A percentile compares a stretch with the other conserved stretches of the same genome.
These are phyloP conservation scores for Pseudogymnoascus sp. DNA, from an alignment of 2,329 filamentous ascomycete genomes.

Conservation along the genomic window DNA sequence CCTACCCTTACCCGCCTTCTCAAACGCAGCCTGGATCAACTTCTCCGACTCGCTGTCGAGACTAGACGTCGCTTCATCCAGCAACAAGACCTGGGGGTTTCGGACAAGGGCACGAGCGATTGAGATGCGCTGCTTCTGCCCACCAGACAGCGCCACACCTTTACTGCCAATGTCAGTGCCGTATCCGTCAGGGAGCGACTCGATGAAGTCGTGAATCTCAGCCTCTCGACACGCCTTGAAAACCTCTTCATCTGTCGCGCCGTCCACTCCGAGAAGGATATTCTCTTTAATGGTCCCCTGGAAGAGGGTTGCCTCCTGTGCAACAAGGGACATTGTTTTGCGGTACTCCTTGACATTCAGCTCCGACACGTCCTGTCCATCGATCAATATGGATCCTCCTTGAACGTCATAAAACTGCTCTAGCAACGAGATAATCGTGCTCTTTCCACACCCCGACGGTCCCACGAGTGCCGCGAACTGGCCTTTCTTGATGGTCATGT, in stretches of 20 bases:
- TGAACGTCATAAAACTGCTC: constrained; percentile 61
- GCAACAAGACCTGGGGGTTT: constrained; percentile 42
- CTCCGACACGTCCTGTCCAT: constrained; percentile 49
- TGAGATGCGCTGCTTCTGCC: constrained; percentile 47
- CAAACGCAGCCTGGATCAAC: constrained; percentile 56
- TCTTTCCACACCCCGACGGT: constrained; percentile 62
- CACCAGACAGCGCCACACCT: constrained; percentile 41
- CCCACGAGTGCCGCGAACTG: constrained; percentile 64
- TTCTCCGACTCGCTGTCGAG: constrained; percentile 50
- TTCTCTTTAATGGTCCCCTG: constrained; percentile 62
- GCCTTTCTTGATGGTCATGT: constrained; percentile 55
- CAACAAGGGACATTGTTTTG: constrained; percentile 58
- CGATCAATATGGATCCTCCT: constrained; percentile 55
- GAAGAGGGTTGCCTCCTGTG: constrained; percentile 67
- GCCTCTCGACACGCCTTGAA: constrained; percentile 40
- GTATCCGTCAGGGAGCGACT: constrained; percentile 43
- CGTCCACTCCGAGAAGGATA: constrained; percentile 53
- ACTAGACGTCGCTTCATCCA: constrained; percentile 51
- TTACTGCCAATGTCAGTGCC: constrained; percentile 39
- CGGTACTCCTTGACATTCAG: constrained; percentile 57
- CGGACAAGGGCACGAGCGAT: constrained; percentile 47
- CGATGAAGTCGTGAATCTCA: constrained; percentile 45
- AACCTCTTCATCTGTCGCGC: constrained; percentile 33
- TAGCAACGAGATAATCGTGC: constrained; percentile 55
- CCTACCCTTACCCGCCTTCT: constrained; percentile 49